Evolutionary conservation across 371 early-diverging fungal species (phyloP), one percentile per base, ranked within the genome.

Genomic region (Rozella allomycis): DNA sequence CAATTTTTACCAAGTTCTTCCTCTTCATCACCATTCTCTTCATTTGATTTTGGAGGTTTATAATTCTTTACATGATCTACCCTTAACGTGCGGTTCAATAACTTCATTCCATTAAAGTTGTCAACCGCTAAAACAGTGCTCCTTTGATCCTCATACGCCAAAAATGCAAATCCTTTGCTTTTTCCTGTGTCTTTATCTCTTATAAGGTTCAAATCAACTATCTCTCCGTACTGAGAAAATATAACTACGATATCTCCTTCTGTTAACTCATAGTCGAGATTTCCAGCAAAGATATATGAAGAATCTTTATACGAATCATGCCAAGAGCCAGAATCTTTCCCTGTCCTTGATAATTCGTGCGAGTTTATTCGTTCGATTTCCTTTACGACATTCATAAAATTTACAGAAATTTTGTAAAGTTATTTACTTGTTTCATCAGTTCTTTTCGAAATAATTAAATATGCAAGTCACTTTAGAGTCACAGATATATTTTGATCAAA

Each of bases 221-320:
- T 55, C 43, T 88, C 90, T 18, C 93, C 93, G 53, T 64, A 79
- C 74, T 90, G 88, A 14, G 88, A 85, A 35, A 88, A 78, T 20
- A 88, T 71, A 37, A 73, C 72, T 19, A 86, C 67, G 35, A 86
- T 41, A 45, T 90, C 91, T 26, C 87, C 87, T 48, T 91, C 93
- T 14, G 78, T 80, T 26, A 86, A 48, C n/a, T 81, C 71, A 46
- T 45, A 82, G 0, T 72, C 65, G 0, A 91, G 41, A 4, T 78
- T 75, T 30, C 87, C 88, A n/a, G 65, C 68, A 57, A 67, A 88
- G 20, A 88, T 57, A 54, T 85, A 84, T 0, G 90, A 73, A 4
- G 82, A 76, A 41, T 86, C 72, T 45, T 63, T 72, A 52, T 80
- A 86, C 38, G 81, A 74, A 23, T 66, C 73, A 51, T 88, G 91